phyloP scores from a whole-genome alignment of 768 basidiomycete species.

The Solioccasus polychromus region DNA sequence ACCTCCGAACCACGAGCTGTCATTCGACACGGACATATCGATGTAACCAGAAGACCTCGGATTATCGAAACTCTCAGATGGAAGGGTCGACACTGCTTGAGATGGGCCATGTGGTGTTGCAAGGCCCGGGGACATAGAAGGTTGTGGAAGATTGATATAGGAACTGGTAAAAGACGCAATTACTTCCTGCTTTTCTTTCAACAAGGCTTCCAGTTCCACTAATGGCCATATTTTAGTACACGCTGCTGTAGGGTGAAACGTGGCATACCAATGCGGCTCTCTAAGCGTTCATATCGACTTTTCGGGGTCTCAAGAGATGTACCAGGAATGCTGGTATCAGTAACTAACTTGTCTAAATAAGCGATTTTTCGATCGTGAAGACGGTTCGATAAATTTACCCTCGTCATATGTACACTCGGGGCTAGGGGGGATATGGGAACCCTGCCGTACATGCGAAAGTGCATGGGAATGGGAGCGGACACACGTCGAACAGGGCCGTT shows the following conservation, averaged over 20 bases:
- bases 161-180: conserved; percentile 4
- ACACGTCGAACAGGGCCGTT: conserved; percentile 75
- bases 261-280: conserved; percentile 63
- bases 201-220: conserved; percentile 70
- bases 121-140: background rate
- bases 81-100: background rate
- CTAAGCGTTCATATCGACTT: conserved; percentile 60
- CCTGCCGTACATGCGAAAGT: conserved; percentile 57
- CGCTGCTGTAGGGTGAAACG: background rate
- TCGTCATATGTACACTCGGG: conserved; percentile 82
- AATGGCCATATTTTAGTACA: conserved; percentile 4
- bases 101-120: background rate
- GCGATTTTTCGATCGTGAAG: background rate
- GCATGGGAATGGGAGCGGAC: conserved; percentile 73
- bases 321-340: conserved; percentile 31
- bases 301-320: conserved; percentile 49
- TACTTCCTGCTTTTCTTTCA: conserved; percentile 51
- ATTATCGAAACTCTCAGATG: background rate
- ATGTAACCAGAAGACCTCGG: background rate
- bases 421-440: conserved; percentile 47
- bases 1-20: background rate
- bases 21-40: background rate
- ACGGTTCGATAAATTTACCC: conserved; percentile 32
- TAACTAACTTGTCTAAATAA: conserved; percentile 30
- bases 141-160: conserved; percentile 1